Evolutionary conservation across 305 asterid genomes (phyloP).

Genomic region (Galium porrigens): DNA sequence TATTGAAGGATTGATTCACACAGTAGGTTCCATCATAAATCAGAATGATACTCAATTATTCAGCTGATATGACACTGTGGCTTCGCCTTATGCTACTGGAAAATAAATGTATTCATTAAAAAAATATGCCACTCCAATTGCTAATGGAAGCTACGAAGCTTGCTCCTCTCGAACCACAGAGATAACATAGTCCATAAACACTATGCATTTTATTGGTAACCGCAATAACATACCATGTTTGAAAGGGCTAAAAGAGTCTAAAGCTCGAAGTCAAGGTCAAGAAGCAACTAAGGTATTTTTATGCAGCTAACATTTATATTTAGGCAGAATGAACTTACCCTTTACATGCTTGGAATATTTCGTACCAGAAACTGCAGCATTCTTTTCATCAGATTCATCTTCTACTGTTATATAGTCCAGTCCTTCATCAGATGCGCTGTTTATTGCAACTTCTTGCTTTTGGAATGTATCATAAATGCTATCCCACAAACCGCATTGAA

Average conservation of each 20-base stretch:
- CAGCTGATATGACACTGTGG: not conserved
- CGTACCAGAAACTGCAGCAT: constrained; percentile 22
- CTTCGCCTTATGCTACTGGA: not conserved
- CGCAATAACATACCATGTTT: not conserved
- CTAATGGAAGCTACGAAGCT: not conserved
- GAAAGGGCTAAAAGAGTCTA: not conserved
- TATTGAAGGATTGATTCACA: not conserved
- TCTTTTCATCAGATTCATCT: constrained; percentile 45
- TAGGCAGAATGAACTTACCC: constrained; percentile 33
- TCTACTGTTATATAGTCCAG: constrained; percentile 39
- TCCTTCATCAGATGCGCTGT: constrained; percentile 26
- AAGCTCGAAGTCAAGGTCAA: not conserved
- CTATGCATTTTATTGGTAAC: not conserved
- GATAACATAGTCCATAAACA: not conserved
- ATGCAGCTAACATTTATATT: constrained; percentile 4
- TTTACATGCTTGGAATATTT: constrained; percentile 20
- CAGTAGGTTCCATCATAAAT: not conserved
- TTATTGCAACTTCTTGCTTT: constrained; percentile 26
- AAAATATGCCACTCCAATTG: not conserved
- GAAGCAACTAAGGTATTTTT: not conserved
- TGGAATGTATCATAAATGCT: constrained; percentile 52
- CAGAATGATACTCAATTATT: not conserved
- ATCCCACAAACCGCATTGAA: constrained; percentile 61
- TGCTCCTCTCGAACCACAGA: not conserved
- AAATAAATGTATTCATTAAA: not conserved